A percentile compares a stretch with the other conserved stretches of the same genome.
phyloP scores from a whole-genome alignment of 495 filamentous ascomycete species.

The Parathielavia hyrcaniae region DNA sequence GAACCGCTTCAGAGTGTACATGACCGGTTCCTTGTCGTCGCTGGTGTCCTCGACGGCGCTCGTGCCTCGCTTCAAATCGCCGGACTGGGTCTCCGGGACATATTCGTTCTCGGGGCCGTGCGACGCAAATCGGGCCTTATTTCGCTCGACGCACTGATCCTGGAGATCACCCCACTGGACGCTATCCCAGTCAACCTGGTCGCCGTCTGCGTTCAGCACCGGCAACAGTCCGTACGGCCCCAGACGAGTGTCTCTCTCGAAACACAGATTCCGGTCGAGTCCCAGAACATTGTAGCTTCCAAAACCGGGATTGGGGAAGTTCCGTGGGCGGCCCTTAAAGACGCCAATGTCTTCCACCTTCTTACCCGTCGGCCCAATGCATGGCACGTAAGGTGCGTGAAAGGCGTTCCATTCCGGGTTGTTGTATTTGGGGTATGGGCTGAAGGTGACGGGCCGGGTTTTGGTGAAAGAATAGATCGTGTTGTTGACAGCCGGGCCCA shows the following conservation, averaged over 20 bases:
- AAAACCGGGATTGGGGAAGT: conserved; percentile 70
- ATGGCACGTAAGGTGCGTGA: conserved; percentile 33
- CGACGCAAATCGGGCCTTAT: conserved; percentile 53
- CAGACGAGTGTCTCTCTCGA: conserved; percentile 79
- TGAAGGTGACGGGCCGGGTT: conserved; percentile 37
- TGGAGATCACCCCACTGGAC: conserved; percentile 70
- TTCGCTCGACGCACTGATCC: conserved; percentile 53
- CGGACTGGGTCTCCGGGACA: conserved; percentile 11
- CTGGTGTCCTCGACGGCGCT: not conserved
- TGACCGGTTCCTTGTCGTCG: not conserved
- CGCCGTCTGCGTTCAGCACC: conserved; percentile 30
- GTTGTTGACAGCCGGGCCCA: conserved; percentile 22
- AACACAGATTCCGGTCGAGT: conserved; percentile 77
- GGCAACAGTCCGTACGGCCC: conserved; percentile 70
- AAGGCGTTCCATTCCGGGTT: conserved; percentile 28
- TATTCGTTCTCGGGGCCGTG: conserved; percentile 31
- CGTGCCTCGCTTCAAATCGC: conserved; percentile 6
- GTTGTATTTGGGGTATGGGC: conserved; percentile 48
- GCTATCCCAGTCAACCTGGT: conserved; percentile 54
- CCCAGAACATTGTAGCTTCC: conserved; percentile 70
- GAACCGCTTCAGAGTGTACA: conserved; percentile 6
- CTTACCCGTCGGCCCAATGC: conserved; percentile 33
- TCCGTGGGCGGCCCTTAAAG: conserved; percentile 56
- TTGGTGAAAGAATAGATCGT: conserved; percentile 25
- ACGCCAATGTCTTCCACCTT: conserved; percentile 36